Percentiles rank a stretch among this genome's conserved stretches.
phyloP scores from a whole-genome alignment of 257 asterid genomes.

The Solanum lycopersicoides region DNA sequence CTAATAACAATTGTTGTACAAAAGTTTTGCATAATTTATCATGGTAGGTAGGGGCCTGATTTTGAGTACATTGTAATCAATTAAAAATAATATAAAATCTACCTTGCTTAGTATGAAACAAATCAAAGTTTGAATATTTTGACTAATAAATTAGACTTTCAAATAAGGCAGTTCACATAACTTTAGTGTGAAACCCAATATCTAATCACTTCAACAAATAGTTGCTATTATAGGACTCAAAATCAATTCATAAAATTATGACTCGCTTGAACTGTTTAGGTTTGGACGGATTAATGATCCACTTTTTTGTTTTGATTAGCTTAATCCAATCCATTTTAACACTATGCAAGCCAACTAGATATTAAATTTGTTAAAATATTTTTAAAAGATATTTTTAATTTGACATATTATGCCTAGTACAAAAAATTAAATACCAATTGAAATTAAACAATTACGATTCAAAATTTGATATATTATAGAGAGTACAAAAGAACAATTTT shows the following conservation, averaged over 20 bases:
- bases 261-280: no score
- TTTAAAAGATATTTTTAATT: no score
- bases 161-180: neutral
- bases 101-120: neutral
- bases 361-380: neutral
- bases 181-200: neutral
- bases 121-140: neutral
- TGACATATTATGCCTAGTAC: neutral
- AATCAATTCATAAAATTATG: no score
- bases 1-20: neutral
- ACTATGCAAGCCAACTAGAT: neutral
- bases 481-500: neutral
- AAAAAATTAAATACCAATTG: neutral
- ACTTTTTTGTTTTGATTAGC: no score
- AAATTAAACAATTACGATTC: neutral
- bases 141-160: neutral
- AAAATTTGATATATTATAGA: neutral
- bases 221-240: neutral
- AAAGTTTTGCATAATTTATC: neutral
- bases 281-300: no score
- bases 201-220: neutral
- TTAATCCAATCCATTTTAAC: no score
- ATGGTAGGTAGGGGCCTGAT: neutral
- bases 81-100: neutral
- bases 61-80: neutral